Base-by-base conservation (phyloP, 108 stramenopile species). In the Licmophora abbreviata region DNA sequence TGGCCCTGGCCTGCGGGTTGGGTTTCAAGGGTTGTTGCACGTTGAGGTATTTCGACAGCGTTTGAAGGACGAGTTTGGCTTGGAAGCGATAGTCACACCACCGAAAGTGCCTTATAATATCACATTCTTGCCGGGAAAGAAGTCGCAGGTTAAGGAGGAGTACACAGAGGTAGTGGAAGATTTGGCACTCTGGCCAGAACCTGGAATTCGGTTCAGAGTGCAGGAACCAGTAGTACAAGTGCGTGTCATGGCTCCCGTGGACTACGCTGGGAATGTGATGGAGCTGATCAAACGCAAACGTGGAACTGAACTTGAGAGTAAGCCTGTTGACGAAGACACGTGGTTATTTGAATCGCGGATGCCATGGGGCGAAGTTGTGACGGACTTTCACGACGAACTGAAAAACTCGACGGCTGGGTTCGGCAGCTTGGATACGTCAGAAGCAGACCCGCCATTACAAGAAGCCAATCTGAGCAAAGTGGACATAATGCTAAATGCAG, bases 41-140 rank as follows among this genome's bases (percentile, higher is more conserved):
- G 93, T 96, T 47, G 98, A 99, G 51, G 93, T 99, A 4, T 95
- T 99, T 55, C 85, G 93, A 28, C 94, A 99, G 72, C 65, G 98
- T 10, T 66, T 96, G n/a, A 10, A 35, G 48, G 95, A 99, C 61
- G 97, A 98, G 67, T 95, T 94, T 64, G 84, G 76, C n/a, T 58
- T 94, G 24, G 94, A 94, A 32, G 92, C 97, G 3, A 71, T 99
- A 18, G 94, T 96, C 15, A 99, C 98, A 6, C 93, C 96, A 9
- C 98, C 98, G 2, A 93, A 93, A 51, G 98, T 97, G 23, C 94
- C 95, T 15, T 99, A 97, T 66, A 79, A 72, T 34, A 71, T 85
- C 20, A 73, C 77, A 20, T 77, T 87, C 52, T 50, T 94, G 14
- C 82, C 86, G 18, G 73, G 74, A 49, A 89, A 94, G 51, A 82